Conservation (phyloP, 176 grass and related monocot genomes). For the Lolium rigidum region DNA sequence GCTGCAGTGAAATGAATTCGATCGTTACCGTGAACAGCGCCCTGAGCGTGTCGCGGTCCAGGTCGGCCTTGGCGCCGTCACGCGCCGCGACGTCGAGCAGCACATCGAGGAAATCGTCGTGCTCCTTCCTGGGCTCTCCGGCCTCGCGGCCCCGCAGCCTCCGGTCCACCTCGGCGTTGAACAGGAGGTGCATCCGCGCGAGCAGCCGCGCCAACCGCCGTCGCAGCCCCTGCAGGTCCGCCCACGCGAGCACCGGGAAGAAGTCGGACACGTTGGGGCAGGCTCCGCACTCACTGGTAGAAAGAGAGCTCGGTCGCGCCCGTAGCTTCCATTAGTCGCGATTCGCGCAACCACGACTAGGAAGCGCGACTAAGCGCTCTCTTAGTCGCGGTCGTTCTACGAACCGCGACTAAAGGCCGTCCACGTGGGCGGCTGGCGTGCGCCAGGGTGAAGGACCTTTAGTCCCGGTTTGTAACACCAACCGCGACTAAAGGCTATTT, state of each 20-base stretch:
- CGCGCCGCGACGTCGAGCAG: constrained; percentile 34
- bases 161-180: constrained; percentile 55
- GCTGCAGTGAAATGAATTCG: no score
- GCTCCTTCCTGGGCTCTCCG: not conserved
- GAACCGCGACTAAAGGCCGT: no score
- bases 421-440: no score
- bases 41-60: not conserved
- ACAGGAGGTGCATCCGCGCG: constrained; percentile 21
- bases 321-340: no score
- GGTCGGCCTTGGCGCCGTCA: not conserved
- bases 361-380: no score
- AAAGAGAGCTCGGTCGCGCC: no score
- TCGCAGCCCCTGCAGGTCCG: constrained; percentile 56
- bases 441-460: no score
- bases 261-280: constrained; percentile 60
- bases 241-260: constrained; percentile 46
- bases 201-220: not conserved
- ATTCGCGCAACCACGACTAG: no score
- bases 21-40: not conserved
- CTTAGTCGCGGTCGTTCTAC: no score
- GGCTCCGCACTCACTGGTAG: no score
- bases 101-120: constrained; percentile 51
- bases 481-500: no score
- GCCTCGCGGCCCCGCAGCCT: constrained; percentile 9
- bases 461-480: no score